Evolutionary conservation across 2,329 filamentous ascomycete genomes (phyloP), one percentile per base, ranked within the genome.

Genomic region (Pyrenophora graminea): DNA sequence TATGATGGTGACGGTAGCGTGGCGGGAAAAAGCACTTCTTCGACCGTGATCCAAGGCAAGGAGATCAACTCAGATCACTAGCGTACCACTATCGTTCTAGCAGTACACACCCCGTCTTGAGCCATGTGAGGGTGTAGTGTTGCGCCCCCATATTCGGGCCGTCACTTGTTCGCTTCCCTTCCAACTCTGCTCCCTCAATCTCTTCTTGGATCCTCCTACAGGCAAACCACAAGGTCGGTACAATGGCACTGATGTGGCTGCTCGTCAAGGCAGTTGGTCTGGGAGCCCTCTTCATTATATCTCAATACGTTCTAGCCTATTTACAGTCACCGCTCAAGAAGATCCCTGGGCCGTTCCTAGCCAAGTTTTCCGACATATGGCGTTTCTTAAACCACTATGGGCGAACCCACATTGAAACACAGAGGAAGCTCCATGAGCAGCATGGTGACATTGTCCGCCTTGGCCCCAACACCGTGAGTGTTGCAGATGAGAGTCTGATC

Each of bases 291-390:
- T 39, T 59, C n/a, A 18, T 63, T 18, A 18, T 60, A 2, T 39
- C 54, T 32, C 62, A 59, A 51, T 64, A 63, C 30, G 38, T 66
- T 25, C 15, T 65, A 30, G 51, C 58, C 8, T 70, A 70, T 42
- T 47, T 67, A 6, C 51, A 50, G n/a, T 69, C 67, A 10, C 67
- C 67, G 4, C 56, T 72, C 38, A 70, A 64, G 40, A 58, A 53
- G 6, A 56, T 72, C 6, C 69, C 69, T 5, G 70, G 70, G 4
- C 70, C 70, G 1, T 62, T 67, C 42, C 31, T 69, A 8, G 68
- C 70, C 33, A 68, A 66, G 37, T 70, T 72, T 51, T 64, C 68
- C 3, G 53, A 72, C 48, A 40, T 66, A 25, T 72, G 68, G 68
- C 63, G 69, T 15, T 55, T 71, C 33, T 47, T 56, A 10, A 64